These are phyloP conservation scores for Syzygium aqueum DNA, from an alignment of 345 rosid species.

Conservation along the genomic window DNA sequence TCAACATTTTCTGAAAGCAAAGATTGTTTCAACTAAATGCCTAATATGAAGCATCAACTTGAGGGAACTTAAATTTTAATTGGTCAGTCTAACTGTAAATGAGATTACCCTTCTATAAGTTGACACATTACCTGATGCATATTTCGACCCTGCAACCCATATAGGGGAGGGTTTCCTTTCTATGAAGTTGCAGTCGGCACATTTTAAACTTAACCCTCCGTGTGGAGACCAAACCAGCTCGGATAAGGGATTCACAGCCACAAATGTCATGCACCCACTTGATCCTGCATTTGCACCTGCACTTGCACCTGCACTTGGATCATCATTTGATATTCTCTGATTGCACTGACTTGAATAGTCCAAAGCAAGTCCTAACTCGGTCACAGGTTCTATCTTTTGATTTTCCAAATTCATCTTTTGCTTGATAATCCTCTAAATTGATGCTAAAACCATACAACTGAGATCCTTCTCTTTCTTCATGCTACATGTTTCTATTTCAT, in stretches of 20 bases:
- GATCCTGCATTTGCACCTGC: slow-evolving; percentile 93
- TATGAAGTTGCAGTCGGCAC: slow-evolving; percentile 56
- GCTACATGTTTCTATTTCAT: background rate
- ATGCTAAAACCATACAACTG: slow-evolving; percentile 9
- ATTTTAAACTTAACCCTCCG: slow-evolving; percentile 62
- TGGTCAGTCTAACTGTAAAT: background rate
- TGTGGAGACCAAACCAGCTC: slow-evolving; percentile 95
- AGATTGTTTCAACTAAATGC: background rate
- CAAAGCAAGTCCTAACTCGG: slow-evolving; percentile 31
- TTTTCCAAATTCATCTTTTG: slow-evolving; percentile 47
- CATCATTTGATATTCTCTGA: slow-evolving; percentile 21
- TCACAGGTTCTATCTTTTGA: slow-evolving; percentile 28
- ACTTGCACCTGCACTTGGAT: slow-evolving; percentile 86
- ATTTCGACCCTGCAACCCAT: slow-evolving; percentile 29
- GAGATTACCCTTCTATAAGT: background rate
- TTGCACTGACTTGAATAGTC: slow-evolving; percentile 21
- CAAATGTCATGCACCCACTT: slow-evolving; percentile 32
- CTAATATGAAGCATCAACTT: background rate
- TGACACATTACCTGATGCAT: slow-evolving; percentile 8
- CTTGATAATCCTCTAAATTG: slow-evolving; percentile 7
- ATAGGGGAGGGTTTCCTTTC: slow-evolving; percentile 27
- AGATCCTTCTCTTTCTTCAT: background rate
- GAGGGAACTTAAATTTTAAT: background rate
- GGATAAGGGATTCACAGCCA: slow-evolving; percentile 45
- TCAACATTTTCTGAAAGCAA: slow-evolving; percentile 5